phyloP scores from a whole-genome alignment of 2,329 filamentous ascomycete species.

The Falciphora oryzae region DNA sequence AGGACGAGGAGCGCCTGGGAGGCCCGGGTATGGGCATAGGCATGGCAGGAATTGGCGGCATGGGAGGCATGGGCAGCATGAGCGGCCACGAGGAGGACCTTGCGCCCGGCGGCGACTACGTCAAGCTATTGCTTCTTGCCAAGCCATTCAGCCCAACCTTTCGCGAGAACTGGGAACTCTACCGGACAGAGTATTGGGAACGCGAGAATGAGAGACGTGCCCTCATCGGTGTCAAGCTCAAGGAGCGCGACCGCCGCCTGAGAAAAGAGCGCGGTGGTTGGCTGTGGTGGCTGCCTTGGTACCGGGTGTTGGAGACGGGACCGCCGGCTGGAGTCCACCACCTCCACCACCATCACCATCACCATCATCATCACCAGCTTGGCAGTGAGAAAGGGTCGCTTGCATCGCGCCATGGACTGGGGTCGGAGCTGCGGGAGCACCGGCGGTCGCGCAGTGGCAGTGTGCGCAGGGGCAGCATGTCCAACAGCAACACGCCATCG shows the following conservation, averaged over 20 bases:
- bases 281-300: slow-evolving; percentile 83
- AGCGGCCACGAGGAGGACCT: slow-evolving; percentile 83
- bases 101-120: slow-evolving; percentile 81
- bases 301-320: slow-evolving; percentile 20
- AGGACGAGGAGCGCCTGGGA: slow-evolving; percentile 10
- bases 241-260: slow-evolving; percentile 60
- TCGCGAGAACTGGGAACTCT: slow-evolving; percentile 94
- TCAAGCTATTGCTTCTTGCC: slow-evolving; percentile 83
- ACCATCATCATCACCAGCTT: slow-evolving; percentile 10
- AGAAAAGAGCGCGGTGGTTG: slow-evolving; percentile 64
- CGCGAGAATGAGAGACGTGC: slow-evolving; percentile 86
- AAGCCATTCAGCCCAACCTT: slow-evolving; percentile 96
- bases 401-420: slow-evolving; percentile 33
- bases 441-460: slow-evolving; percentile 46
- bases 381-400: slow-evolving; percentile 28
- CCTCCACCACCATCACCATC: slow-evolving; percentile 22
- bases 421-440: slow-evolving; percentile 38
- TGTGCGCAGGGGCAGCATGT: slow-evolving; percentile 45
- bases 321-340: slow-evolving; percentile 8
- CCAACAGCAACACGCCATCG: slow-evolving; percentile 35
- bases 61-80: not conserved
- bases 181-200: slow-evolving; percentile 93
- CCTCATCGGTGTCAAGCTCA: slow-evolving; percentile 63
- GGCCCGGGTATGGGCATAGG: slow-evolving; percentile 13
- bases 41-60: slow-evolving; percentile 49